Evolutionary conservation across 1,284 basidiomycete genomes (phyloP).

Genomic region (Ustilago vetiveriae): DNA sequence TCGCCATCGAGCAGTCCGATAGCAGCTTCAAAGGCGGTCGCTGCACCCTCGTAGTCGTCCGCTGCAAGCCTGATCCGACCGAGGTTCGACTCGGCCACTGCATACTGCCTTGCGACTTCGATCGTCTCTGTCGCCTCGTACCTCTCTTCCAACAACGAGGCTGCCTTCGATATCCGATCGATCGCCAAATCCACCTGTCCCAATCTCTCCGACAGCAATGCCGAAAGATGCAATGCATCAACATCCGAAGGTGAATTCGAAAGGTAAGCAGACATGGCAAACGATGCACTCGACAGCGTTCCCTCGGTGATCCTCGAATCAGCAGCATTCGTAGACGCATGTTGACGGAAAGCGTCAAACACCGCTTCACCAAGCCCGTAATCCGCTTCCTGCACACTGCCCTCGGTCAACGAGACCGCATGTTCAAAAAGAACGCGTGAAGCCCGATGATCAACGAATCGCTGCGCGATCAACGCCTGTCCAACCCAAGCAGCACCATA

Average conservation of each 20-base stretch:
- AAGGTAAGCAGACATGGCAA: conserved; percentile 81
- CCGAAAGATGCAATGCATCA: conserved; percentile 83
- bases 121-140: conserved; percentile 89
- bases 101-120: conserved; percentile 79
- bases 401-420: conserved; percentile 77
- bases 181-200: conserved; percentile 76
- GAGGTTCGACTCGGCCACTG: conserved; percentile 82
- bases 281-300: conserved; percentile 72
- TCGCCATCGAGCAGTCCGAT: conserved; percentile 75
- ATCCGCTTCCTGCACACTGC: conserved; percentile 80
- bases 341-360: conserved; percentile 71
- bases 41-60: conserved; percentile 73
- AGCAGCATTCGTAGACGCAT: conserved; percentile 71
- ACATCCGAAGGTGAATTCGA: conserved; percentile 77
- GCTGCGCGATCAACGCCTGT: conserved; percentile 82
- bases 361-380: conserved; percentile 78
- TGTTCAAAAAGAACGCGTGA: conserved; percentile 82
- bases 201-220: conserved; percentile 84
- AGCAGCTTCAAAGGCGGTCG: conserved; percentile 78
- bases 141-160: conserved; percentile 79
- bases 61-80: conserved; percentile 79
- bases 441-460: conserved; percentile 75
- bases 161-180: conserved; percentile 75
- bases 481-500: conserved; percentile 91
- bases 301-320: conserved; percentile 3